Conservation (phyloP, 2,329 filamentous ascomycete species). For the Magnaporthiopsis poae region DNA sequence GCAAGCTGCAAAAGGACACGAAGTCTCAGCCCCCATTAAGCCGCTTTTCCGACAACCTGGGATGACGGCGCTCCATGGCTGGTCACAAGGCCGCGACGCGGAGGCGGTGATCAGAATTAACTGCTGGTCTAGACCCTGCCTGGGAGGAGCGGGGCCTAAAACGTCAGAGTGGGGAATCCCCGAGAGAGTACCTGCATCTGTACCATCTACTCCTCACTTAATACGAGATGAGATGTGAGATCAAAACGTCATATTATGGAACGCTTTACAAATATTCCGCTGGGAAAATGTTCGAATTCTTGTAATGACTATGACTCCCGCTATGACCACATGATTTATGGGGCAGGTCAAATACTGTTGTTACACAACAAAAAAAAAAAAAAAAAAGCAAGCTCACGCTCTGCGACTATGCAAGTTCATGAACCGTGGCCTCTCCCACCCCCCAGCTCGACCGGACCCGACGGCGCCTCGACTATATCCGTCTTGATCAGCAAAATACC, state of each 20-base stretch:
- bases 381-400: neutral
- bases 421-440: too few relatives aligned
- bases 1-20: neutral
- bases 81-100: neutral
- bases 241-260: too few relatives aligned
- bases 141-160: neutral
- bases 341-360: neutral
- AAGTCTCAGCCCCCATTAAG: too few relatives aligned
- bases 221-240: too few relatives aligned
- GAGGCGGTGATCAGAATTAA: neutral
- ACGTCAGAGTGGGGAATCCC: neutral
- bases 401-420: neutral
- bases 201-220: too few relatives aligned
- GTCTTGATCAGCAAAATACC: constrained; percentile 63
- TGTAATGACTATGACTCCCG: neutral
- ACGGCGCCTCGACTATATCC: neutral
- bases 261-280: neutral
- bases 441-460: neutral
- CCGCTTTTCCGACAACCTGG: neutral
- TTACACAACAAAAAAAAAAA: too few relatives aligned
- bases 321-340: neutral
- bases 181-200: neutral
- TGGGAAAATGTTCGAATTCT: neutral
- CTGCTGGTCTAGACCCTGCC: neutral
- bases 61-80: too few relatives aligned